phyloP scores from a whole-genome alignment of 768 basidiomycete genomes.

The Lentinula raphanica region DNA sequence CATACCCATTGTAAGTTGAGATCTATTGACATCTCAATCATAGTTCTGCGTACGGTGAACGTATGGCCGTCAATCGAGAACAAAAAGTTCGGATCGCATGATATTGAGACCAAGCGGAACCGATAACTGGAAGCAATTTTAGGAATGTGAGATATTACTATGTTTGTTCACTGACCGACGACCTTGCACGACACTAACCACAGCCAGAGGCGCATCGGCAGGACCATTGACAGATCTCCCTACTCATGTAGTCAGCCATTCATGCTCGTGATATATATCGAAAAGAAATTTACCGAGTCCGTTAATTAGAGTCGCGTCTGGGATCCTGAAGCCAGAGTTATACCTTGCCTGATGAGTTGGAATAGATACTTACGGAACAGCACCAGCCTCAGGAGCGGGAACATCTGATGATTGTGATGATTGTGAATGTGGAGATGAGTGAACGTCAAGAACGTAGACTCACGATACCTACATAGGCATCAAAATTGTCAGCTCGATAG shows the following conservation, averaged over 20 bases:
- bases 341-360: background rate
- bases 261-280: background rate
- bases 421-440: background rate
- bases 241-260: background rate
- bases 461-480: constrained; percentile 1
- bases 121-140: constrained; percentile 2
- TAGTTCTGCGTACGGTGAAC: constrained; percentile 11
- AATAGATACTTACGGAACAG: constrained; percentile 2
- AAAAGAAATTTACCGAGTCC: constrained; percentile 23
- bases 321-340: background rate
- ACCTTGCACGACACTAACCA: constrained; percentile 25
- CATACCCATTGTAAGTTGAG: background rate
- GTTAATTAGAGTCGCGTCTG: constrained; percentile 26
- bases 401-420: constrained; percentile 9
- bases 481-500: background rate
- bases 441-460: background rate
- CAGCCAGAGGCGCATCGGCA: constrained; percentile 22
- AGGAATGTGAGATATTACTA: background rate
- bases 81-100: constrained; percentile 28
- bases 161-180: constrained; percentile 10
- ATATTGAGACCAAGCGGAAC: constrained; percentile 24
- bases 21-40: background rate
- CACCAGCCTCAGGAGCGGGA: constrained; percentile 2
- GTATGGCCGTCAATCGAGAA: constrained; percentile 24
- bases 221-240: constrained; percentile 2